Conservation (phyloP, 768 basidiomycete genomes). For the Termitomyces sp. region DNA sequence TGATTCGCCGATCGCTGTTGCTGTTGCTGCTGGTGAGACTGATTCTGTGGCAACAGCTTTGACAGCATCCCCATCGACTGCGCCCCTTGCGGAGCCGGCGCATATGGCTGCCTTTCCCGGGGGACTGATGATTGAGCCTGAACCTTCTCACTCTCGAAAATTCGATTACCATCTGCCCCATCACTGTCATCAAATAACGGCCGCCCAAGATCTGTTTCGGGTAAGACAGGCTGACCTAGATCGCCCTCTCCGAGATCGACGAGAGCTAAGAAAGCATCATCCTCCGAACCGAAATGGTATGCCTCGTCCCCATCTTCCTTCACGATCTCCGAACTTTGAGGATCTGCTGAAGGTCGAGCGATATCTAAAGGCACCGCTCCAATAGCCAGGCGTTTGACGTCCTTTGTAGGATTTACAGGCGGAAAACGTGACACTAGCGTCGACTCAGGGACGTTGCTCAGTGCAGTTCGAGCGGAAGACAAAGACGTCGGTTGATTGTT, state of each 20-base stretch:
- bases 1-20: conserved; percentile 1
- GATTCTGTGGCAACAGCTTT: conserved; percentile 4
- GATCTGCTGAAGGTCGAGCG: conserved; percentile 4
- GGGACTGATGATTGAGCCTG: conserved; percentile 7
- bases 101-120: not conserved
- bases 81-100: conserved; percentile 1
- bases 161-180: conserved; percentile 19
- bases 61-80: conserved; percentile 5
- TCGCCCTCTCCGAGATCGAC: conserved; percentile 49
- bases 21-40: not conserved
- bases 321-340: not conserved
- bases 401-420: not conserved
- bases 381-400: not conserved
- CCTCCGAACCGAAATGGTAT: conserved; percentile 57
- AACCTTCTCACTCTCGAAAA: conserved; percentile 9
- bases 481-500: conserved; percentile 8
- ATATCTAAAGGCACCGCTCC: conserved; percentile 1
- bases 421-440: not conserved
- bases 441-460: not conserved
- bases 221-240: conserved; percentile 35
- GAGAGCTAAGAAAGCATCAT: conserved; percentile 58
- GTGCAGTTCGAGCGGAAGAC: conserved; percentile 1
- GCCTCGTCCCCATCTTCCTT: conserved; percentile 27
- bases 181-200: conserved; percentile 34
- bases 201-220: conserved; percentile 38